Base-by-base conservation (phyloP, 208 protist genomes). In the Leishmania gerbilli region DNA sequence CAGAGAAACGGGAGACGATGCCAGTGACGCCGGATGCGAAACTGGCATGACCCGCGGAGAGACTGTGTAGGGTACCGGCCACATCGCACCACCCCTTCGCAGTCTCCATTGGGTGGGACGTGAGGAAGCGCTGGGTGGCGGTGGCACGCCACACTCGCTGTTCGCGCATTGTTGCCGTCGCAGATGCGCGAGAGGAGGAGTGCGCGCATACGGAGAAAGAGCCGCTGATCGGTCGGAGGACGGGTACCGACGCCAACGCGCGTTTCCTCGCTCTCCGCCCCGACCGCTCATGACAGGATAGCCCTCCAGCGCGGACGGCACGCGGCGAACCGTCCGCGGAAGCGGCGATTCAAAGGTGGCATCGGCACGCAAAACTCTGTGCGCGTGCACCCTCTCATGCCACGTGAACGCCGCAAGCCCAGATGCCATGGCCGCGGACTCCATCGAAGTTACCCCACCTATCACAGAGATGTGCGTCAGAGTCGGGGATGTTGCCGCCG, bases 391-490 rank as follows among this genome's bases (percentile, higher is more conserved):
- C 27, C 19, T 21, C 3, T 8, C 3, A 27, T 19, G 3, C 56
- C n/a, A 79, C n/a, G 69, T 62, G 62, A 95, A 90, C 13, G 85
- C 86, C 21, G 86, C 77, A 62, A 93, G 84, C 9, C 79, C 88
- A 2, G 76, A 77, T 19, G 81, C 80, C 21, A 95, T 74, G 72
- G 91, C 90, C 55, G 83, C 83, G 19, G 86, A 87, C 77, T 95
- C 88, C 74, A 88, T 77, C 37, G 88, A 56, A 49, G 83, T 89
- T 11, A 92, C 76, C 1, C 90, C 92, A 15, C 90, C 90, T 6
- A 90, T 77, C 15, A 95, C 17, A 6, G 85, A 84, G 19, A 95
- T 58, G 34, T 79, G 71, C n/a, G 80, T 76, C 34, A 95, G 79
- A 49, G 84, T 86, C 3, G 81, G 65, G 49, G 87, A 92, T 49